Evolutionary conservation across 2,329 filamentous ascomycete genomes (phyloP), one percentile per base, ranked within the genome.

Genomic region (Hypoxylon sp.): DNA sequence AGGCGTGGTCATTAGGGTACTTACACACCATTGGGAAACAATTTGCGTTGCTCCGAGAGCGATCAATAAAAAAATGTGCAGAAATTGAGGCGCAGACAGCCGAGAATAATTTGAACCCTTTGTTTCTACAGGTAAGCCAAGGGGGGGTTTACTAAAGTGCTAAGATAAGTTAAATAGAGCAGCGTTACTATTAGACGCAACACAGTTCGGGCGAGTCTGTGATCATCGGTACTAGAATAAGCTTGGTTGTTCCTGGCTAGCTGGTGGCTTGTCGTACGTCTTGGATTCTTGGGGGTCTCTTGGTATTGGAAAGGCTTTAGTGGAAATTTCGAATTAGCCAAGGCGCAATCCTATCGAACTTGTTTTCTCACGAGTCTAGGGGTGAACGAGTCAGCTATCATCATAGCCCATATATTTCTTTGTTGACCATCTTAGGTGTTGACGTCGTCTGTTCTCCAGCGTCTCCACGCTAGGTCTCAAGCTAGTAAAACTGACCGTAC

Each of bases 11-110:
- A n/a, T 33, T 10, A 2, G 39, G 39, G 39, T 69, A 71, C 69
- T 71, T 66, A 71, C 69, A 67, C 63, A 61, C 58, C 65, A 71
- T 71, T 69, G 59, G 59, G 39, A 47, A 61, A 48, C 39, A 9
- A 51, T 35, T 50, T 37, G 59, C 42, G 42, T 59, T 61, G 31
- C 44, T n/a, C 62, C 61, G 52, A 71, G 61, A 61, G 59, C 61
- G 48, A 57, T 24, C 26, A 39, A 35, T 22, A 57, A 52, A 47
- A 62, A 55, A 47, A 59, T 47, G 61, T 66, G 69, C 63, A 67
- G 46, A 33, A 58, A 58, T 58, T 52, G 60, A 69, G 62, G 69
- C 63, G 66, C 69, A 65, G 59, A 29, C 47, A 14, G 54, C 50
- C 44, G 50, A 47, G 37, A 52, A 47, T 33, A 3, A 22, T 22